These are phyloP conservation scores for Rhodotorula kratochvilovae DNA, from an alignment of 768 basidiomycete species.

Conservation along the genomic window DNA sequence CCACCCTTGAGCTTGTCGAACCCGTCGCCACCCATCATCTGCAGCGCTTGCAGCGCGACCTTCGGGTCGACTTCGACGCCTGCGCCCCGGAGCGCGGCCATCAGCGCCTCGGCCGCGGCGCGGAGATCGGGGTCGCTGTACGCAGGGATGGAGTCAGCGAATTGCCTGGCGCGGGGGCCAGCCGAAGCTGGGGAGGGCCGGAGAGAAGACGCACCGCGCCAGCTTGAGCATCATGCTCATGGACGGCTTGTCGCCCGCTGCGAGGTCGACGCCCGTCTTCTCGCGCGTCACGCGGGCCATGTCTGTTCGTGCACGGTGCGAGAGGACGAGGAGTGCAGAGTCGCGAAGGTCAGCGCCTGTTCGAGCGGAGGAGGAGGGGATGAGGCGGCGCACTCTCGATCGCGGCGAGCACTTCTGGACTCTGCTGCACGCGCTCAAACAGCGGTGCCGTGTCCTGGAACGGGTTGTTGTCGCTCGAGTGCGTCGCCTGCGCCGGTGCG, in stretches of 20 bases:
- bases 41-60: constrained; percentile 29
- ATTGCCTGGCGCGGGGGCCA: neutral
- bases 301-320: too few species aligned
- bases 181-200: neutral
- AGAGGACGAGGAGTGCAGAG: too few species aligned
- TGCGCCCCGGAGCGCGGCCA: constrained; percentile 3
- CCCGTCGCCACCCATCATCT: constrained; percentile 26
- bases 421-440: constrained; percentile 23
- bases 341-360: too few species aligned
- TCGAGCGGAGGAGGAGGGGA: too few species aligned
- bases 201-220: constrained; percentile 8
- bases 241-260: constrained; percentile 20
- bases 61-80: constrained; percentile 33
- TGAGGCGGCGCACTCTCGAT: constrained; percentile 11
- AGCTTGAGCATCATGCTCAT: constrained; percentile 25
- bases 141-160: too few species aligned
- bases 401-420: constrained; percentile 14
- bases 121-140: constrained; percentile 31
- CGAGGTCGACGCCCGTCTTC: constrained; percentile 35
- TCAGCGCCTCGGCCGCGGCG: constrained; percentile 18
- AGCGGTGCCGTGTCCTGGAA: constrained; percentile 19
- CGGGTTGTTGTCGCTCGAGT: neutral
- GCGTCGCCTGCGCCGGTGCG: too few species aligned
- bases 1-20: constrained; percentile 3
- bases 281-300: constrained; percentile 14